Evolutionary conservation across 2,329 filamentous ascomycete species (phyloP).

Genomic region (Xylaria sp.): DNA sequence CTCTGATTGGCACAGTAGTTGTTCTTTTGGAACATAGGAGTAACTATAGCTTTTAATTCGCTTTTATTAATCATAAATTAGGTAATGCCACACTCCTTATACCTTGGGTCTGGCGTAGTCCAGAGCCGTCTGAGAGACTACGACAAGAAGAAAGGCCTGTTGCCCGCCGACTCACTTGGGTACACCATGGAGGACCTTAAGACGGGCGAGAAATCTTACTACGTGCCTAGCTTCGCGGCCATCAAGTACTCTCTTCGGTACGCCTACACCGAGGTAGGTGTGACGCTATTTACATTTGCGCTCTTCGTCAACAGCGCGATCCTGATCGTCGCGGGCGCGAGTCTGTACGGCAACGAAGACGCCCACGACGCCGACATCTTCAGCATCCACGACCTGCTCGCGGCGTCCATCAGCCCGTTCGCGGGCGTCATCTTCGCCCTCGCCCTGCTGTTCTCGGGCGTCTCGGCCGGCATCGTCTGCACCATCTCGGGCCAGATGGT

Average conservation of each 20-base stretch:
- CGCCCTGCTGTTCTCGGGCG: conserved; percentile 80
- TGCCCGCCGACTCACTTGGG: conserved; percentile 50
- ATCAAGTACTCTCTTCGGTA: conserved; percentile 79
- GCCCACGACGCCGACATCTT: conserved; percentile 81
- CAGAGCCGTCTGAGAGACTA: conserved; percentile 73
- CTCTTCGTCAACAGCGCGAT: conserved; percentile 87
- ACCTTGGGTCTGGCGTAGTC: conserved; percentile 75
- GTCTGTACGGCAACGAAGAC: conserved; percentile 70
- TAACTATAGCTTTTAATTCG: background rate
- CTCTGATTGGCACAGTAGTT: background rate
- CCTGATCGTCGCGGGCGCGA: conserved; percentile 82
- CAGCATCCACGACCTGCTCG: conserved; percentile 79
- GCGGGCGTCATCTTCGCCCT: conserved; percentile 88
- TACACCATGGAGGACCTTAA: conserved; percentile 44
- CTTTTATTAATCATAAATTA: conserved; percentile 46
- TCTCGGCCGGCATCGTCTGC: conserved; percentile 86
- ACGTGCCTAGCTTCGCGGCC: conserved; percentile 76
- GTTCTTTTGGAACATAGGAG: background rate
- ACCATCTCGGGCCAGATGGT: conserved; percentile 93
- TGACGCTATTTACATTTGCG: conserved; percentile 83
- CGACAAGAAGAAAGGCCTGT: conserved; percentile 66
- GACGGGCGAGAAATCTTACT: conserved; percentile 61
- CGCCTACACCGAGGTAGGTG: conserved; percentile 74
- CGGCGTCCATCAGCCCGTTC: conserved; percentile 73
- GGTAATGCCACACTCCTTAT: conserved; percentile 59